phyloP scores from a whole-genome alignment of 352 stramenopile genomes.

The Plasmopara muralis region DNA sequence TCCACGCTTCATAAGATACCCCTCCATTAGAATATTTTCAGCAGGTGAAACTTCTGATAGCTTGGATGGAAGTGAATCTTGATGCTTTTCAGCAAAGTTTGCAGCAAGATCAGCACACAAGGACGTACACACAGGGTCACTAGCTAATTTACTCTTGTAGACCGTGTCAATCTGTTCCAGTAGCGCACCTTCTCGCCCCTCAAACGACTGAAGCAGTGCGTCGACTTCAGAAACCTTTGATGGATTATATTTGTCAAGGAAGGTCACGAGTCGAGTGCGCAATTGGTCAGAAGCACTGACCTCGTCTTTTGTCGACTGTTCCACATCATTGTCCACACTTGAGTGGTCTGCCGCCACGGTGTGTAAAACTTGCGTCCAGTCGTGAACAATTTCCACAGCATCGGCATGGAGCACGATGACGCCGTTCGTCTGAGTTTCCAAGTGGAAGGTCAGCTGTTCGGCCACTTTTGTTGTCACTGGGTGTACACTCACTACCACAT shows the following conservation, averaged over 20 bases:
- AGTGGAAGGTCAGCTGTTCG: constrained; percentile 26
- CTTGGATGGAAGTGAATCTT: neutral
- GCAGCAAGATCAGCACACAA: constrained; percentile 23
- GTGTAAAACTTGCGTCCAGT: constrained; percentile 30
- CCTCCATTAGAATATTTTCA: constrained; percentile 50
- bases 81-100: constrained; percentile 7
- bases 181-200: constrained; percentile 42
- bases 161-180: constrained; percentile 60
- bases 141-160: constrained; percentile 42
- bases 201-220: constrained; percentile 44
- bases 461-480: constrained; percentile 22
- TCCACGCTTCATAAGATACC: constrained; percentile 67
- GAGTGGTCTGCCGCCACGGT: constrained; percentile 14
- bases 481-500: constrained; percentile 28
- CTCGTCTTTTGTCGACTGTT: neutral
- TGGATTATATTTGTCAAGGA: constrained; percentile 87
- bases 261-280: constrained; percentile 47
- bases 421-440: constrained; percentile 37
- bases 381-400: constrained; percentile 19
- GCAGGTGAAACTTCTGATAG: neutral
- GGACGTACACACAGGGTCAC: constrained; percentile 24
- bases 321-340: neutral
- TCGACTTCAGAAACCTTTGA: constrained; percentile 80
- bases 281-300: constrained; percentile 19
- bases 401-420: constrained; percentile 32